phyloP scores from a whole-genome alignment of 139 green algal genomes.

The Chlamydomonas applanata region DNA sequence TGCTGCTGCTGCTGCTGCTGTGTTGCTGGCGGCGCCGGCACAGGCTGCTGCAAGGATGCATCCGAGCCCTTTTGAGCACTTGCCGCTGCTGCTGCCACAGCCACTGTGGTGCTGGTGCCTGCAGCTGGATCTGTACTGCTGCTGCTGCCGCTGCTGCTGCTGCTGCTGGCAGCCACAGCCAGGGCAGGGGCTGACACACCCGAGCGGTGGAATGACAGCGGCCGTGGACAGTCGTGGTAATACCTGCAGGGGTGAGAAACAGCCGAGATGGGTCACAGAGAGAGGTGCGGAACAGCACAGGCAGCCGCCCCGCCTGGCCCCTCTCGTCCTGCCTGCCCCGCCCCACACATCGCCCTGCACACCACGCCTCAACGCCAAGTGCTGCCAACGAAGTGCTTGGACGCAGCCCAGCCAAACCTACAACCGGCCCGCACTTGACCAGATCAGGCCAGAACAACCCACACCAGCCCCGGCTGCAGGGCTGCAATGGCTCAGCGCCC shows the following conservation, averaged over 20 bases:
- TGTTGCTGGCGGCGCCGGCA: no score
- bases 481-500: not conserved
- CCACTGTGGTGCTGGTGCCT: not conserved
- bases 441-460: not conserved
- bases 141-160: not conserved
- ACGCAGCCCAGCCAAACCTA: not conserved
- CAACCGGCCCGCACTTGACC: not conserved
- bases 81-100: no score
- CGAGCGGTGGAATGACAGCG: constrained; percentile 12
- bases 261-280: not conserved
- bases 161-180: not conserved
- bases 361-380: not conserved
- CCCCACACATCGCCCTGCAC: not conserved
- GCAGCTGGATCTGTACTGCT: not conserved
- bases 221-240: constrained; percentile 23
- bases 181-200: not conserved
- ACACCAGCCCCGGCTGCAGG: not conserved
- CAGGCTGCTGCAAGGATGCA: no score
- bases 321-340: not conserved
- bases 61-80: no score
- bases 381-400: not conserved
- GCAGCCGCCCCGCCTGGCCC: not conserved
- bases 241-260: not conserved
- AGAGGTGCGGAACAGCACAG: not conserved
- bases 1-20: no score